phyloP scores from a whole-genome alignment of 176 grass and related monocot genomes.

The Aegilops sharonensis region DNA sequence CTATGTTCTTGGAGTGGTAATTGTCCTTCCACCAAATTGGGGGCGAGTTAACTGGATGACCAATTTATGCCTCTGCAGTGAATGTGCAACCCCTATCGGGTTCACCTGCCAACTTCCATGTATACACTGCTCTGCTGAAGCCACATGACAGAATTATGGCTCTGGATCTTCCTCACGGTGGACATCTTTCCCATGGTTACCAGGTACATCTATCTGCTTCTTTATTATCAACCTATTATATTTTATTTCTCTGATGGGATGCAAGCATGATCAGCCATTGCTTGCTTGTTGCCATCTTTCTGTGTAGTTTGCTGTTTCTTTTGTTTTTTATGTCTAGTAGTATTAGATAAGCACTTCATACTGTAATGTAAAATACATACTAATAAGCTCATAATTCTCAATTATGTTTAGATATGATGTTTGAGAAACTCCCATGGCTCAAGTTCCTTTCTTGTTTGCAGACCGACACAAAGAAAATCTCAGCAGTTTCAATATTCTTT shows the following conservation, averaged over 20 bases:
- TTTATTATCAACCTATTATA: not conserved
- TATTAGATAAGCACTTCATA: constrained; percentile 12
- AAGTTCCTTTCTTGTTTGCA: constrained; percentile 51
- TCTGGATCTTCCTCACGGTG: constrained; percentile 98
- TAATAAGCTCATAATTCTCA: constrained; percentile 3
- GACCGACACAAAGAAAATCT: constrained; percentile 99
- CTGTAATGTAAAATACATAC: not conserved
- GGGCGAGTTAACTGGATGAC: constrained; percentile 4
- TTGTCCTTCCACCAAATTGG: constrained; percentile 9
- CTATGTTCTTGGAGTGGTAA: not conserved
- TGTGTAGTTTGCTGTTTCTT: not conserved
- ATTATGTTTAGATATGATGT: not conserved
- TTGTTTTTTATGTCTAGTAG: not conserved
- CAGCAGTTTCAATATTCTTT: constrained; percentile 96
- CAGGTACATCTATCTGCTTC: constrained; percentile 56
- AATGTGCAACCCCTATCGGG: constrained; percentile 98
- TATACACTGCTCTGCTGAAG: constrained; percentile 94
- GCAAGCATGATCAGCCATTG: constrained; percentile 9
- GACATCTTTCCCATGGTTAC: constrained; percentile 99
- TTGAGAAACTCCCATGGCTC: constrained; percentile 27
- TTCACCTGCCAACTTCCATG: constrained; percentile 95
- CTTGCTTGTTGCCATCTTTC: not conserved
- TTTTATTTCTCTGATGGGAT: not conserved
- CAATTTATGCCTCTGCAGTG: constrained; percentile 49
- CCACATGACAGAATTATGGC: constrained; percentile 99